A percentile compares a stretch with the other conserved stretches of the same genome.
Conservation (phyloP, 257 asterid species). For the Primulina huaijiensis region DNA sequence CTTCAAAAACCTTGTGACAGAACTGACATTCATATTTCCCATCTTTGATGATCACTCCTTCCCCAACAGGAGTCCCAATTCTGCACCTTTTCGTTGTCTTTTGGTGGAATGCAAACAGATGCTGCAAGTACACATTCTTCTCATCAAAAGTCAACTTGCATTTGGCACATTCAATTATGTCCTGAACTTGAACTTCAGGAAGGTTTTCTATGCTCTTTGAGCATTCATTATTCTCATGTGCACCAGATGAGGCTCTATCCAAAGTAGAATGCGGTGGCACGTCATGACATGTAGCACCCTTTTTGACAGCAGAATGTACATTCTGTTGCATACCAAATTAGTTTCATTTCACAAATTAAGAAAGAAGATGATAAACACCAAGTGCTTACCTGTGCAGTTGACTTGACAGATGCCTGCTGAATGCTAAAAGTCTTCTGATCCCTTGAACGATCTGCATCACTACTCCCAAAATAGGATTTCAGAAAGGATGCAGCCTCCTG, state of each 20-base stretch:
- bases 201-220: slow-evolving; percentile 69
- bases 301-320: slow-evolving; percentile 36
- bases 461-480: slow-evolving; percentile 51
- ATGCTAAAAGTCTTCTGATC: slow-evolving; percentile 45
- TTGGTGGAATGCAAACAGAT: slow-evolving; percentile 75
- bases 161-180: slow-evolving; percentile 77
- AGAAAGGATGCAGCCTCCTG: slow-evolving; percentile 78
- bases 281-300: slow-evolving; percentile 26
- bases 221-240: slow-evolving; percentile 39
- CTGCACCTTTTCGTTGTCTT: slow-evolving; percentile 74
- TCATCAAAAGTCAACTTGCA: slow-evolving; percentile 72
- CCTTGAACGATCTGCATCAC: slow-evolving; percentile 37
- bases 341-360: slow-evolving; percentile 23
- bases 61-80: slow-evolving; percentile 65
- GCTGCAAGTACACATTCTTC: slow-evolving; percentile 74
- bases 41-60: slow-evolving; percentile 75
- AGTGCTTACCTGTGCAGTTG: slow-evolving; percentile 51
- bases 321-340: slow-evolving; percentile 47
- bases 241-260: slow-evolving; percentile 34
- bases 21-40: slow-evolving; percentile 90
- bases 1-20: slow-evolving; percentile 86
- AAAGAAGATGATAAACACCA: slow-evolving; percentile 5
- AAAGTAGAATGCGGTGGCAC: slow-evolving; percentile 38
- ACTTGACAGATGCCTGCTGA: slow-evolving; percentile 38
- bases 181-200: slow-evolving; percentile 83